Percentiles rank a stretch among this genome's conserved stretches.
Conservation (phyloP, 192 early-diverging fungal species). For the Phlyctochytrium planicorne region DNA sequence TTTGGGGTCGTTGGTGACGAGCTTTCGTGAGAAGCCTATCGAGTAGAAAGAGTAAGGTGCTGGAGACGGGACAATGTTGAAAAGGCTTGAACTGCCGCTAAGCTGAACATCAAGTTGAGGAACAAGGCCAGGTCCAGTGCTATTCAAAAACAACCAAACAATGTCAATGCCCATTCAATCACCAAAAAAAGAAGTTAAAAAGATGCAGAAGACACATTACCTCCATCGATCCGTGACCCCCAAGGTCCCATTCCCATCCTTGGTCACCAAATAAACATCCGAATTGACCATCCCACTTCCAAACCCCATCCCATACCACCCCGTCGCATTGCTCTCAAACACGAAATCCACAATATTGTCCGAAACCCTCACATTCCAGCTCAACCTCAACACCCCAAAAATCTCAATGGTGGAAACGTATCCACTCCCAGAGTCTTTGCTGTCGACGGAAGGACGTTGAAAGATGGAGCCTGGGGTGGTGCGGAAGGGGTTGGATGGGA, state of each 20-base stretch:
- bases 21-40: constrained; percentile 15
- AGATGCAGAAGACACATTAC: no score
- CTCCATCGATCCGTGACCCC: constrained; percentile 33
- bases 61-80: constrained; percentile 1
- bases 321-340: constrained; percentile 36
- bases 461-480: not conserved
- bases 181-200: no score
- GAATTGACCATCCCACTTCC: constrained; percentile 31
- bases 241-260: constrained; percentile 13
- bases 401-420: constrained; percentile 10
- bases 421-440: not conserved
- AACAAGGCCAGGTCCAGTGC: no score
- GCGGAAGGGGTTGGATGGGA: constrained; percentile 38
- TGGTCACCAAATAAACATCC: constrained; percentile 32
- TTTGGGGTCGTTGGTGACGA: constrained; percentile 19
- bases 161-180: no score
- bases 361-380: constrained; percentile 18
- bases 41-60: not conserved
- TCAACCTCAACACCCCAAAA: constrained; percentile 23
- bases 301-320: constrained; percentile 47
- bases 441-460: not conserved
- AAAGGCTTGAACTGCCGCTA: not conserved
- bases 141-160: constrained; percentile 1
- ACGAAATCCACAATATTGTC: constrained; percentile 14
- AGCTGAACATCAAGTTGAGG: no score